Evolutionary conservation across 1,139 yeast species (phyloP).

Genomic region (Hansenula sp.): DNA sequence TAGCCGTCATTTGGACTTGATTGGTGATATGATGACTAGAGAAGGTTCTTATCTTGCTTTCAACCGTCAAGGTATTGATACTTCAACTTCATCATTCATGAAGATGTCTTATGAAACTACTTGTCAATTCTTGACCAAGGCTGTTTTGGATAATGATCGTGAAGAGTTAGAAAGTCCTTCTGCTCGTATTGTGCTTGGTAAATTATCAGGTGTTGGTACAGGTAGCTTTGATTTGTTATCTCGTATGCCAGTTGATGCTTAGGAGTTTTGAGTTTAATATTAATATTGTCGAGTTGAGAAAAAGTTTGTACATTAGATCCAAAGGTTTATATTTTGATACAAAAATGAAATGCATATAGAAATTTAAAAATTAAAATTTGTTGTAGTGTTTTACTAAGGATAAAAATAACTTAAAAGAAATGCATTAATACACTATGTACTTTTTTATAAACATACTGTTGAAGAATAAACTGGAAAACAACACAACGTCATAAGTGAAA

Average conservation of each 20-base stretch:
- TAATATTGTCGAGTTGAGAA: background rate
- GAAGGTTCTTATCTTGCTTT: slow-evolving; percentile 96
- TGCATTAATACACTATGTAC: slow-evolving; percentile 1
- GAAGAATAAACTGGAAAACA: background rate
- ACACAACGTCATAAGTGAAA: slow-evolving; percentile 1
- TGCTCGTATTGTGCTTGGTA: slow-evolving; percentile 93
- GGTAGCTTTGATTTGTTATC: slow-evolving; percentile 91
- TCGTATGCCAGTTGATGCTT: slow-evolving; percentile 39
- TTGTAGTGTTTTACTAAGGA: background rate
- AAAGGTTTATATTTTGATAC: background rate
- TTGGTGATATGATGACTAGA: slow-evolving; percentile 99
- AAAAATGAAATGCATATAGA: slow-evolving; percentile 1
- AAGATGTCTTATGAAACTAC: slow-evolving; percentile 99
- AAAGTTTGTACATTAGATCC: background rate
- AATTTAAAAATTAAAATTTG: background rate
- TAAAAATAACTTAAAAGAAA: background rate
- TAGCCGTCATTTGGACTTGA: slow-evolving; percentile 88
- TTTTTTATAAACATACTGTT: background rate
- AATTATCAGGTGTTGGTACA: slow-evolving; percentile 88
- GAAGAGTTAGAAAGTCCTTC: slow-evolving; percentile 91
- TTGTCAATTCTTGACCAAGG: slow-evolving; percentile 93
- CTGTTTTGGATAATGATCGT: slow-evolving; percentile 87
- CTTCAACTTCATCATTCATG: slow-evolving; percentile 93
- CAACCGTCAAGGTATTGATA: slow-evolving; percentile 96
- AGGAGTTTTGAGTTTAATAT: background rate